Conservation (phyloP, 495 filamentous ascomycete species). For the Lasiosphaeris hirsuta region DNA sequence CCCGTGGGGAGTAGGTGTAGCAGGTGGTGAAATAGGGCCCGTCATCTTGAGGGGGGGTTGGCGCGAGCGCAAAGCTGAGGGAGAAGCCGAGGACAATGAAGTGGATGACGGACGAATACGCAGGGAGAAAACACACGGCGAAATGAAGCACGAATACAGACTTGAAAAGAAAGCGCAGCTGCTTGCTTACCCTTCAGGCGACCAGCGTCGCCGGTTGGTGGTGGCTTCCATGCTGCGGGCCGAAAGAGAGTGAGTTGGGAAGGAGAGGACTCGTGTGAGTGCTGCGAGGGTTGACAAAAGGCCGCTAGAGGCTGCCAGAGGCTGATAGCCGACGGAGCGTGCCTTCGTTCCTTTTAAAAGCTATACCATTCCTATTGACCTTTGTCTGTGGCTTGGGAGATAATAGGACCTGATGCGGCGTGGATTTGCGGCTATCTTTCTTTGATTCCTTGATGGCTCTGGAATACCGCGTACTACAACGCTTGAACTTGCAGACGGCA, state of each 20-base stretch:
- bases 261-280: neutral
- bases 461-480: too few relatives aligned
- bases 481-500: too few relatives aligned
- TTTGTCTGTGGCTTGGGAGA: too few relatives aligned
- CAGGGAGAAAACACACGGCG: constrained; percentile 2
- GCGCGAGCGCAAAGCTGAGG: neutral
- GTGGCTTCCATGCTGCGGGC: constrained; percentile 20
- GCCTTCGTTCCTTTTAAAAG: neutral
- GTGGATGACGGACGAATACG: neutral
- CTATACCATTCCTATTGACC: neutral
- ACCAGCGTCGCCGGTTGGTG: constrained; percentile 14
- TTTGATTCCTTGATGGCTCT: too few relatives aligned
- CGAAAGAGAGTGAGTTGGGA: neutral
- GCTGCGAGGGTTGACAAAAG: neutral
- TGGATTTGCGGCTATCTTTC: too few relatives aligned
- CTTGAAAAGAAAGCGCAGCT: constrained; percentile 1
- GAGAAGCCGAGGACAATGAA: neutral
- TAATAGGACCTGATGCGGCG: too few relatives aligned
- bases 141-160: neutral
- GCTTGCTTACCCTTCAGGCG: constrained; percentile 19
- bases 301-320: neutral
- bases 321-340: too few relatives aligned
- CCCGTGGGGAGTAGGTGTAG: neutral
- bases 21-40: neutral
- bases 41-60: neutral